Evolutionary conservation across 169 alveolate genomes (phyloP).

Genomic region (Eimeria sp.): DNA sequence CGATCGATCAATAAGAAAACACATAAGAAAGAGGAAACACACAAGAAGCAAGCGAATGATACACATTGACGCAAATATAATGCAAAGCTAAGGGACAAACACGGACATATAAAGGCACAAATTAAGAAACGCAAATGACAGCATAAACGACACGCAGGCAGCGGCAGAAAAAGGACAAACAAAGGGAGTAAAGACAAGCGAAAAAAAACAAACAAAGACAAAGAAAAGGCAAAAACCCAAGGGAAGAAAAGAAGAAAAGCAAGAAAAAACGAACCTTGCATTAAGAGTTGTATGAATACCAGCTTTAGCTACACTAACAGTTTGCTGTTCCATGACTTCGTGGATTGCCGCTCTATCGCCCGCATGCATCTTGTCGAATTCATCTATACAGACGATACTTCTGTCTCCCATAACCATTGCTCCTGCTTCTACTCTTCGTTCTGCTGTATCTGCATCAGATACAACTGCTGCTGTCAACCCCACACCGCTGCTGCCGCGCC

Average conservation of each 20-base stretch:
- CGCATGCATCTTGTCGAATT: conserved; percentile 99
- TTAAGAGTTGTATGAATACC: conserved; percentile 99
- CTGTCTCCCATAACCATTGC: conserved; percentile 99
- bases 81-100: too few species aligned
- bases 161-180: background rate
- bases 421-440: conserved; percentile 99
- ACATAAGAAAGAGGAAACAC: background rate
- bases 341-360: conserved; percentile 99
- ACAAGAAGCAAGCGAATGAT: too few species aligned
- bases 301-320: conserved; percentile 99
- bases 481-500: conserved; percentile 99
- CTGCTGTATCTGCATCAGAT: conserved; percentile 96
- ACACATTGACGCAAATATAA: too few species aligned
- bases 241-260: background rate
- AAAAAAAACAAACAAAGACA: background rate
- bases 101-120: too few species aligned
- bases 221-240: too few species aligned
- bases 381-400: conserved; percentile 99
- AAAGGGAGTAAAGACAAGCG: background rate
- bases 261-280: conserved; percentile 88
- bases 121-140: too few species aligned
- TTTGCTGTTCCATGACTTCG: conserved; percentile 99
- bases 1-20: background rate
- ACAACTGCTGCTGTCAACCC: conserved; percentile 99
- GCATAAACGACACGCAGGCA: too few species aligned